Conservation (phyloP, 2,329 filamentous ascomycete species). For the Neonectria ditissima region DNA sequence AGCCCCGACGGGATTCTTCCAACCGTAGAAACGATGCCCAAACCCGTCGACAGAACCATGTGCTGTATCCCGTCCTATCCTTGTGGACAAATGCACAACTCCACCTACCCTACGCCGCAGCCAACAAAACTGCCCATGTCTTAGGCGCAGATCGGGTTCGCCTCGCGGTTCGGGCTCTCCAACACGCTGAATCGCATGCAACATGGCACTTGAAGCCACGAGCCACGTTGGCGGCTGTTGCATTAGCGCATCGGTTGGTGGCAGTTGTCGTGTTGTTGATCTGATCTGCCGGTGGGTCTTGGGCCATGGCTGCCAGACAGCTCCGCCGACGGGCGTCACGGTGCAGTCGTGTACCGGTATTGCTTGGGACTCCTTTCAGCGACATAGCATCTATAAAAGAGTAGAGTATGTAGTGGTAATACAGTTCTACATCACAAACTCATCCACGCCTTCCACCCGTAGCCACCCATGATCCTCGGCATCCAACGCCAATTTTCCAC, state of each 20-base stretch:
- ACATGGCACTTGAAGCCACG: constrained; percentile 11
- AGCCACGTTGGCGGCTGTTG: constrained; percentile 16
- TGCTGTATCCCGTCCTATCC: not conserved
- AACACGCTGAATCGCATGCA: constrained; percentile 13
- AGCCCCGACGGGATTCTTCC: not conserved
- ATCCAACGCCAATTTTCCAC: not conserved
- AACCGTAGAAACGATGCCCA: not conserved
- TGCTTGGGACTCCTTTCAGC: not conserved
- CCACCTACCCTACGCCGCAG: not conserved
- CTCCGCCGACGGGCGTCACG: not conserved
- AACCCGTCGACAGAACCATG: not conserved
- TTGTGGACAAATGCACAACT: not conserved
- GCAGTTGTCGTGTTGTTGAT: constrained; percentile 14
- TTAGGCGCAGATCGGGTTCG: constrained; percentile 17
- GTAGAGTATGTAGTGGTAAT: not conserved
- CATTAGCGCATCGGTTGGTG: constrained; percentile 10
- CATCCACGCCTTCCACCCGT: not conserved
- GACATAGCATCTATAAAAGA: not conserved
- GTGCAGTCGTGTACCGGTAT: not conserved
- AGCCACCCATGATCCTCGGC: not conserved
- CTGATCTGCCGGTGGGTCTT: constrained; percentile 17
- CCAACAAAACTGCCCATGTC: constrained; percentile 2
- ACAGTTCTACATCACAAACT: not conserved
- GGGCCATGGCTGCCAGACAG: constrained; percentile 13
- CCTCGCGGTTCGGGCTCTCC: not conserved